Evolutionary conservation across 179 eudicot species (phyloP), one percentile per base, ranked within the genome.

Genomic region (Silene noctiflora): DNA sequence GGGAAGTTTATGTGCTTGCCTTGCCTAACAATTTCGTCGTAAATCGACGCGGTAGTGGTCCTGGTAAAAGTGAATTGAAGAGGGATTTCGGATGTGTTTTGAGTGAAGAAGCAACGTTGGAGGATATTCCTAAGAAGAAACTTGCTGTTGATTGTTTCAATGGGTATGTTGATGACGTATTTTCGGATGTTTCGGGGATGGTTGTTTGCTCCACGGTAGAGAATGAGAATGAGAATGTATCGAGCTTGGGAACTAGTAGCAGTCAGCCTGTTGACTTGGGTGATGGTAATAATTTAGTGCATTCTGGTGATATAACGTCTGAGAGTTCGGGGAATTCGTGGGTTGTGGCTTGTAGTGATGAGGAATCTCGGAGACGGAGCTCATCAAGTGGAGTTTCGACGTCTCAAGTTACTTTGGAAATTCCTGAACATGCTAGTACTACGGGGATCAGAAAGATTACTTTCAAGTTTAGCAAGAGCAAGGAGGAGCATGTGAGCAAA

Each of bases 381-480:
- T 71, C 71, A 10, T 25, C 68, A 9, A 79, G 69, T 59, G 78
- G 82, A 24, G 82, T 76, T 72, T 83, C 89, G 20, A 81, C 83
- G n/a, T 83, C 93, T 31, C 71, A 83, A 74, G 86, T 95, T 67
- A 88, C 89, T 14, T 85, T 87, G 71, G 96, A 95, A 80, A 86
- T 92, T 42, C 99, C 97, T 16, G 79, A 93, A 79, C 88, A 88
- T 72, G 83, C 85, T 21, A 85, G 89, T 71, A 80, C 91, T 0
- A 86, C 93, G 25, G 97, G 97, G 42, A 86, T 95, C 63, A 85
- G 97, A 75, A 94, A 92, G 84, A 89, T 94, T 63, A 94, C 93
- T 12, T 89, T 94, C 67, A 94, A 92, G 85, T 94, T 94, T 80
- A 91, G 93, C 77, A 94, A 88, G 78, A 84, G 79, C 62, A 91